Evolutionary conservation across 2,329 filamentous ascomycete species (phyloP), one percentile per base, ranked within the genome.

Genomic region (Helminthosporium solani): DNA sequence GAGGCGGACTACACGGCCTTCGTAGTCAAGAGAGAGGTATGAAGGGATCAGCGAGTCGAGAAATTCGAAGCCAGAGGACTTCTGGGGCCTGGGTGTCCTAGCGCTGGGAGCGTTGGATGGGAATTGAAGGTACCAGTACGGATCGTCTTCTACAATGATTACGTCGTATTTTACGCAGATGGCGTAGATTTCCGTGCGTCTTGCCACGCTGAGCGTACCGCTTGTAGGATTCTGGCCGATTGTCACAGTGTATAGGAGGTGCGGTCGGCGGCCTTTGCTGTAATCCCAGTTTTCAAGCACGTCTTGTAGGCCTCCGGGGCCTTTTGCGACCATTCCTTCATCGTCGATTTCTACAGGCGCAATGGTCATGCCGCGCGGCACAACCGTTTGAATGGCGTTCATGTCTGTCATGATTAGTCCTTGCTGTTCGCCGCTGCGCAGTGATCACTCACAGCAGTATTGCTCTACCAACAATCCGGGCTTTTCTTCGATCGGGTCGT

Each of bases 91-190:
- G 44, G 57, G 66, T 49, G 49, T 48, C 48, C 47, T 50, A 49
- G 46, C 57, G 40, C 35, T 46, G 41, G 74, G 64, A 7, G 73
- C 80, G 0, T 87, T 85, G 0, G 87, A 87, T 0, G 90, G 89
- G 70, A 83, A 96, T 67, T 96, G 92, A 7, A 97, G 78, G 68
- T 94, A 92, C 88, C 90, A 96, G 74, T 96, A 96, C 5, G 92
- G 92, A 52, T 96, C 91, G 60, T 97, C 92, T 70, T 97, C 92
- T 51, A 95, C 74, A 54, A 96, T 96, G 61, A 96, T 81, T 52
- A 96, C 81, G 68, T 96, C 90, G 72, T 89, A 95, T 65, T 86
- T 81, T 66, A 84, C 84, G 71, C 88, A 94, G 12, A 96, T 67
- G 15, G 79, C 81, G 65, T 96, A 96, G 21, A 96, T 79, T 41